A percentile compares a stretch with the other conserved stretches of the same genome.
Conservation (phyloP, 805 yeast genomes). For the Hagleromyces aurorensis region DNA sequence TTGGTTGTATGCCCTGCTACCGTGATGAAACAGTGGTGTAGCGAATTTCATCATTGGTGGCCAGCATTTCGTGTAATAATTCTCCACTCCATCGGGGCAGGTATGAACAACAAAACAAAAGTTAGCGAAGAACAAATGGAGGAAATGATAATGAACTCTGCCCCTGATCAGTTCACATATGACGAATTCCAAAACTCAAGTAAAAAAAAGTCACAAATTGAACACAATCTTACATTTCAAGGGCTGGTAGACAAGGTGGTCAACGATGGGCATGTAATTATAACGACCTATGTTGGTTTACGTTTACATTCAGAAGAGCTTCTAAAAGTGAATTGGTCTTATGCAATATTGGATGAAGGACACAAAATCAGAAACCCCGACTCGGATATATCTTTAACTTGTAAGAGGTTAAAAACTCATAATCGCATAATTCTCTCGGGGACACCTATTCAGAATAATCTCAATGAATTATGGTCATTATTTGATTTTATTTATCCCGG, state of each 20-base stretch:
- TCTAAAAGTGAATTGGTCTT: conserved; percentile 75
- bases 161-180: conserved; percentile 36
- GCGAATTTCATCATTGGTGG: conserved; percentile 97
- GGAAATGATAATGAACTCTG: conserved; percentile 33
- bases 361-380: conserved; percentile 95
- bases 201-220: conserved; percentile 25
- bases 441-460: conserved; percentile 92
- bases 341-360: conserved; percentile 89
- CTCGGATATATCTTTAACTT: conserved; percentile 73
- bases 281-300: conserved; percentile 89
- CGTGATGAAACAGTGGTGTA: conserved; percentile 94
- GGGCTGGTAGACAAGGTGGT: conserved; percentile 44
- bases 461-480: conserved; percentile 87
- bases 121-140: conserved; percentile 46
- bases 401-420: conserved; percentile 79
- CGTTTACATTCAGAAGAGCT: conserved; percentile 56
- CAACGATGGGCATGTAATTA: conserved; percentile 67
- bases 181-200: conserved; percentile 31
- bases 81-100: conserved; percentile 87
- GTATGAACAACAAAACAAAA: conserved; percentile 43
- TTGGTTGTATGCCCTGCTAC: conserved; percentile 94
- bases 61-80: conserved; percentile 84
- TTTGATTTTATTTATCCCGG: conserved; percentile 97
- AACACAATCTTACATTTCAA: conserved; percentile 22
- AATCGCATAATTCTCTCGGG: conserved; percentile 87